These are phyloP conservation scores for Ampelomyces quisqualis DNA, from an alignment of 2,329 filamentous ascomycete species.

Conservation along the genomic window DNA sequence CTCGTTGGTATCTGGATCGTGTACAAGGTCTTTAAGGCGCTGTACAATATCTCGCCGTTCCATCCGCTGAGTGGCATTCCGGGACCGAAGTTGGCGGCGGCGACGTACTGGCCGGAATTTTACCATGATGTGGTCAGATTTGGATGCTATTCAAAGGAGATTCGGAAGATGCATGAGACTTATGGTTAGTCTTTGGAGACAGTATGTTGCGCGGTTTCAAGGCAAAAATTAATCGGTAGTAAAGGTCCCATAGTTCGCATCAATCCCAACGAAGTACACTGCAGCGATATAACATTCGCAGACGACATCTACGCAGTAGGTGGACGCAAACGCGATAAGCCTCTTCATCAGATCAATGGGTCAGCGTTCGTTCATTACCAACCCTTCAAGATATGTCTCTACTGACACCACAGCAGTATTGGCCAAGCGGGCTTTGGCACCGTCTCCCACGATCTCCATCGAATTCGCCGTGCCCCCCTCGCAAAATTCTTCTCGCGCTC, in stretches of 20 bases:
- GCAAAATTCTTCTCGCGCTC: slow-evolving; percentile 42
- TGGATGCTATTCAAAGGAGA: slow-evolving; percentile 37
- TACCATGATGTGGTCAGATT: slow-evolving; percentile 40
- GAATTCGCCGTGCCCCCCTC: slow-evolving; percentile 32
- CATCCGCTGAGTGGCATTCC: slow-evolving; percentile 35
- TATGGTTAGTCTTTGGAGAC: slow-evolving; percentile 28
- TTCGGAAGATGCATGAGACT: slow-evolving; percentile 40
- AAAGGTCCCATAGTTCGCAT: slow-evolving; percentile 41
- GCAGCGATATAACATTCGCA: slow-evolving; percentile 32
- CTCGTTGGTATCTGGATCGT: slow-evolving; percentile 16
- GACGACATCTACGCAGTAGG: slow-evolving; percentile 35
- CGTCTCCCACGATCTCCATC: slow-evolving; percentile 36
- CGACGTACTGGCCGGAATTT: slow-evolving; percentile 39
- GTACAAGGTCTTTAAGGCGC: slow-evolving; percentile 15
- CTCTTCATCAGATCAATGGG: slow-evolving; percentile 29
- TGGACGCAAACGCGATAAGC: slow-evolving; percentile 28
- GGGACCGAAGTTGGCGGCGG: slow-evolving; percentile 39
- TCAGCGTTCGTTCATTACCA: slow-evolving; percentile 21
- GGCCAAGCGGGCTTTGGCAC: slow-evolving; percentile 26
- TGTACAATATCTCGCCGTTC: slow-evolving; percentile 32
- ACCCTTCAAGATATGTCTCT: not conserved
- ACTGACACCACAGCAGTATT: slow-evolving; percentile 10
- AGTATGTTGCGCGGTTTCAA: no score
- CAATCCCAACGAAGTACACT: slow-evolving; percentile 37
- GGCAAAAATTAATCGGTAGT: no score